Evolutionary conservation across 345 rosid genomes (phyloP).

Genomic region (Hypericum androsaemum): DNA sequence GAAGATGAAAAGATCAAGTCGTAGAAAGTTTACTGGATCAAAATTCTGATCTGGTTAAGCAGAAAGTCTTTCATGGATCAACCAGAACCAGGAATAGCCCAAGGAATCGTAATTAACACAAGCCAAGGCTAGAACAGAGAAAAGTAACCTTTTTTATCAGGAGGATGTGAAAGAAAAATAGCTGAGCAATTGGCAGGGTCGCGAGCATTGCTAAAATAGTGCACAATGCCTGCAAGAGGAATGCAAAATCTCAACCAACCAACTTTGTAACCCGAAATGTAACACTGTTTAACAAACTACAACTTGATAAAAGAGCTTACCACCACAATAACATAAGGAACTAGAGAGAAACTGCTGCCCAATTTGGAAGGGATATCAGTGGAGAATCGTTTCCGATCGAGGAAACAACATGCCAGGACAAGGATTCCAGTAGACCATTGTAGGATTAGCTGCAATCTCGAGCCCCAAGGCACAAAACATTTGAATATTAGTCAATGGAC

Average conservation of each 20-base stretch:
- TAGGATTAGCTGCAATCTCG: conserved; percentile 91
- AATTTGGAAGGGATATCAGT: conserved; percentile 67
- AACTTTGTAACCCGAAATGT: background rate
- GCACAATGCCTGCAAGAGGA: conserved; percentile 56
- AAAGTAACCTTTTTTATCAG: conserved; percentile 67
- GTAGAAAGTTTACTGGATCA: no score
- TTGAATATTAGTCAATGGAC: conserved; percentile 41
- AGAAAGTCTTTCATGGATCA: no score
- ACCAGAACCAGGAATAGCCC: no score
- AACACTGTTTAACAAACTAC: background rate
- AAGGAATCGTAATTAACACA: background rate
- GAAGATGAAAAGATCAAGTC: background rate
- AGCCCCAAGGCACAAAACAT: conserved; percentile 40
- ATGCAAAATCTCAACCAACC: conserved; percentile 1
- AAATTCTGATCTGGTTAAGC: no score
- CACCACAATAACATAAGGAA: conserved; percentile 83
- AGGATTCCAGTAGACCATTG: conserved; percentile 86
- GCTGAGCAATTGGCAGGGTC: conserved; percentile 86
- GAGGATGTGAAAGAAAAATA: conserved; percentile 92
- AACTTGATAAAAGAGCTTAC: conserved; percentile 35
- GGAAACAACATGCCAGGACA: conserved; percentile 70
- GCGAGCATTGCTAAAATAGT: conserved; percentile 91
- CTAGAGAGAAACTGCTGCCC: conserved; percentile 95
- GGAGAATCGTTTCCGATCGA: conserved; percentile 56
- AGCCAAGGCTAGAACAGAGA: background rate